Evolutionary conservation across 2,329 filamentous ascomycete species (phyloP).

Genomic region (Coniochaeta prunicola): DNA sequence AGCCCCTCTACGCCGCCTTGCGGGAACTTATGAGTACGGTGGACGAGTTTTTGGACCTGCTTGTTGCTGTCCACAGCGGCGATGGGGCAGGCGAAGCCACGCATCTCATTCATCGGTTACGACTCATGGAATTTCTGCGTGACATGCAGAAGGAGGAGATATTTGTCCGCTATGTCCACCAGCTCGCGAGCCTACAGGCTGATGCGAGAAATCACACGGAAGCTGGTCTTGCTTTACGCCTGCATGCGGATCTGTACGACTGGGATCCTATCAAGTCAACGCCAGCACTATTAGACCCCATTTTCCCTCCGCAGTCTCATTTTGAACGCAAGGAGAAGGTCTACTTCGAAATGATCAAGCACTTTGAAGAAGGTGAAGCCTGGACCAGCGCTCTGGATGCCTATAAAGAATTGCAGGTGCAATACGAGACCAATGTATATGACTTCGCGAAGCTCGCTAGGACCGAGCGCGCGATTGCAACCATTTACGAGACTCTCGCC

Average conservation of each 20-base stretch:
- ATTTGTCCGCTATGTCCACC: slow-evolving; percentile 92
- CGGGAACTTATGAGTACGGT: slow-evolving; percentile 76
- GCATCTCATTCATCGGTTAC: slow-evolving; percentile 78
- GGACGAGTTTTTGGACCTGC: slow-evolving; percentile 82
- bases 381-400: slow-evolving; percentile 84
- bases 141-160: slow-evolving; percentile 98
- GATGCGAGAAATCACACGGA: slow-evolving; percentile 74
- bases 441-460: slow-evolving; percentile 90
- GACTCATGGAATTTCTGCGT: slow-evolving; percentile 91
- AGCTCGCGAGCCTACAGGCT: slow-evolving; percentile 72
- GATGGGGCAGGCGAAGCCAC: slow-evolving; percentile 67
- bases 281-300: slow-evolving; percentile 61
- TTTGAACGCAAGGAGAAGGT: slow-evolving; percentile 91
- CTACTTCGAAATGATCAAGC: slow-evolving; percentile 90
- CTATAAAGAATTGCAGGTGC: slow-evolving; percentile 83
- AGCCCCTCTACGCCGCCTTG: slow-evolving; percentile 69
- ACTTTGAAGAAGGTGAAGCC: slow-evolving; percentile 89
- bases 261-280: slow-evolving; percentile 72
- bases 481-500: slow-evolving; percentile 81
- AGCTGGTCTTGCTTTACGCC: slow-evolving; percentile 77
- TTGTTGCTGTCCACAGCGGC: slow-evolving; percentile 81
- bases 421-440: slow-evolving; percentile 84
- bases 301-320: slow-evolving; percentile 74
- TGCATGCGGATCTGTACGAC: slow-evolving; percentile 88
- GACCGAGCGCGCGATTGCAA: slow-evolving; percentile 83